Conservation (phyloP, 1,284 basidiomycete species). For the Apiotrichum domesticum region DNA sequence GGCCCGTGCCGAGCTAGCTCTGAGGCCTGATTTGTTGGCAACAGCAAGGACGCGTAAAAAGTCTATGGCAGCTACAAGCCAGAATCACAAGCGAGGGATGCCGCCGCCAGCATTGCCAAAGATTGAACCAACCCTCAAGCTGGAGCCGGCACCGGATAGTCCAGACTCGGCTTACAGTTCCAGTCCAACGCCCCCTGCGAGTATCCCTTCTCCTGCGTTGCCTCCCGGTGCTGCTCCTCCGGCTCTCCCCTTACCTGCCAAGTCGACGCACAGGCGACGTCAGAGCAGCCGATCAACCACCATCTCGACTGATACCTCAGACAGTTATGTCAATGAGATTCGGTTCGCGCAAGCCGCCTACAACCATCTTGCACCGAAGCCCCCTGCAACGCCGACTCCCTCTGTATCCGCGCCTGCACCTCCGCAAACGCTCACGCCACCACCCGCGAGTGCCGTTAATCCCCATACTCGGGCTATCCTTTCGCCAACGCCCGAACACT, state of each 20-base stretch:
- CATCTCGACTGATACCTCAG: slow-evolving; percentile 6
- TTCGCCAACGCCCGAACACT: slow-evolving; percentile 8
- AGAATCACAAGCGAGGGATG: neutral
- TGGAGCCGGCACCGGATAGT: neutral
- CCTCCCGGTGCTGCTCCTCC: neutral
- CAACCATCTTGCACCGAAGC: slow-evolving; percentile 8
- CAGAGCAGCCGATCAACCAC: slow-evolving; percentile 4
- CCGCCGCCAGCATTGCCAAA: neutral
- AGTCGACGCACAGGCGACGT: slow-evolving; percentile 7
- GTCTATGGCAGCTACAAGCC: neutral
- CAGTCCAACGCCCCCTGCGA: neutral
- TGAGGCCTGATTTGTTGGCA: slow-evolving; percentile 1
- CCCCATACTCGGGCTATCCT: slow-evolving; percentile 1
- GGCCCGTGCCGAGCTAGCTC: slow-evolving; percentile 17
- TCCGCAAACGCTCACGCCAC: neutral
- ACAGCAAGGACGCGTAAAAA: neutral
- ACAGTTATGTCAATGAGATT: slow-evolving; percentile 15
- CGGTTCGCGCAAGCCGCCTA: slow-evolving; percentile 16
- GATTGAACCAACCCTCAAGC: neutral
- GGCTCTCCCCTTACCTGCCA: neutral
- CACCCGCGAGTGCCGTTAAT: neutral
- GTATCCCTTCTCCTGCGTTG: neutral
- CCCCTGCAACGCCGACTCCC: neutral
- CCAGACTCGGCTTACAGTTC: neutral
- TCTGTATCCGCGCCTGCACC: neutral